Evolutionary conservation across 345 rosid genomes (phyloP).

Genomic region (Rhizophora apiculata): DNA sequence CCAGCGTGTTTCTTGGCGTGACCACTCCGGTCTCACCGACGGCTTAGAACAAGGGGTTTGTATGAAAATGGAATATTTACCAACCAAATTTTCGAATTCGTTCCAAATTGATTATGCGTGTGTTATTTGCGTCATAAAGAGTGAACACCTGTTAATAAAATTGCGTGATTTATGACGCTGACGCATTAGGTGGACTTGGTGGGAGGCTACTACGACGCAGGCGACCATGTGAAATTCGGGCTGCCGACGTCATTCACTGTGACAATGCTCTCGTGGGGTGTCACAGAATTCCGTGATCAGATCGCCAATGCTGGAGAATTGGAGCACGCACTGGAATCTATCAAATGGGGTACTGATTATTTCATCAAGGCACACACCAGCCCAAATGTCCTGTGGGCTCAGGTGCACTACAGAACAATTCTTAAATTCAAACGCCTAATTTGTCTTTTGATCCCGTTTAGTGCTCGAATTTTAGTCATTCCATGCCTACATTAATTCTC

Average conservation of each 20-base stretch:
- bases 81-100: not conserved
- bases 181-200: slow-evolving; percentile 27
- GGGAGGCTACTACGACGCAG: slow-evolving; percentile 36
- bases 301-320: slow-evolving; percentile 26
- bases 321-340: slow-evolving; percentile 26
- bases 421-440: not conserved
- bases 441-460: not conserved
- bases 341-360: slow-evolving; percentile 36
- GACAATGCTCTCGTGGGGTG: slow-evolving; percentile 33
- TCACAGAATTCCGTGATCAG: slow-evolving; percentile 25
- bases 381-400: slow-evolving; percentile 30
- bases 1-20: slow-evolving; percentile 33
- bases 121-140: not conserved
- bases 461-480: not conserved
- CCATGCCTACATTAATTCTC: too few species aligned
- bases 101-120: not conserved
- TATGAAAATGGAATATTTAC: not conserved
- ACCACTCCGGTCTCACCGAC: slow-evolving; percentile 34
- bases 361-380: slow-evolving; percentile 35
- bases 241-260: slow-evolving; percentile 30
- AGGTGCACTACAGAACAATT: slow-evolving; percentile 5
- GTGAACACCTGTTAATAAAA: not conserved
- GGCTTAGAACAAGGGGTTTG: slow-evolving; percentile 33
- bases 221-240: slow-evolving; percentile 35
- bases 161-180: not conserved